Evolutionary conservation across 495 filamentous ascomycete species (phyloP), one percentile per base, ranked within the genome.

Genomic region (Penicillium macrosclerotiorum): DNA sequence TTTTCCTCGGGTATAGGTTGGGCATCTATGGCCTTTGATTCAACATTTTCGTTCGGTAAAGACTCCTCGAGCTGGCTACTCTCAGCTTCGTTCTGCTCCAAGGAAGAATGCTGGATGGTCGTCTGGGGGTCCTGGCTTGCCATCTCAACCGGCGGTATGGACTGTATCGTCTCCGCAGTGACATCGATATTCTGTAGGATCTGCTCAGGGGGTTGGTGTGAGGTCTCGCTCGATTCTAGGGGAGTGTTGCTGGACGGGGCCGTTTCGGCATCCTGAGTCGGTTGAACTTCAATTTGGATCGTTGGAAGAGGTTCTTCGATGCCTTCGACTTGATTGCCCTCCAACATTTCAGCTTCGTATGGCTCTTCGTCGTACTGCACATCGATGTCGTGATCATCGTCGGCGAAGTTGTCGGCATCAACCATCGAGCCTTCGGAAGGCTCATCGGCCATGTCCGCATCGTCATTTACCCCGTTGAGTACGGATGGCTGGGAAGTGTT

Each of bases 401-500:
- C 64, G 7, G 47, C 43, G 12, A 60, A 51, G 13, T 63, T 53
- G 5, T 69, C 64, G 13, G 60, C 57, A 42, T 74, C 69, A 39
- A 65, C 49, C 62, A 73, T 73, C 29, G 69, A 60, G 8, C 59
- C 61, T 47, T 69, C 67, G 24, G 63, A 66, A 20, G 67, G 61
- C 49, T 76, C 73, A 49, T 75, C 76, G 30, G 59, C 63, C 74
- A 78, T 77, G 47, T 73, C 73, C 17, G 73, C 74, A 63, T 79
- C 74, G 22, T 65, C 54, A 9, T 51, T 51, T 9, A 37, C 54
- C 20, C 65, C 64, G 19, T 52, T 53, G 18, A 62, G 58, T 16
- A 72, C 68, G 16, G 59, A 60, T 1, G 62, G 67, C 13, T 71
- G 59, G 14, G 63, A 54, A 9, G 54, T 52, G n/a, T 62, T 62